A percentile compares a stretch with the other conserved stretches of the same genome.
phyloP scores from a whole-genome alignment of 2,329 filamentous ascomycete species.

The Cladophialophora yegresii region DNA sequence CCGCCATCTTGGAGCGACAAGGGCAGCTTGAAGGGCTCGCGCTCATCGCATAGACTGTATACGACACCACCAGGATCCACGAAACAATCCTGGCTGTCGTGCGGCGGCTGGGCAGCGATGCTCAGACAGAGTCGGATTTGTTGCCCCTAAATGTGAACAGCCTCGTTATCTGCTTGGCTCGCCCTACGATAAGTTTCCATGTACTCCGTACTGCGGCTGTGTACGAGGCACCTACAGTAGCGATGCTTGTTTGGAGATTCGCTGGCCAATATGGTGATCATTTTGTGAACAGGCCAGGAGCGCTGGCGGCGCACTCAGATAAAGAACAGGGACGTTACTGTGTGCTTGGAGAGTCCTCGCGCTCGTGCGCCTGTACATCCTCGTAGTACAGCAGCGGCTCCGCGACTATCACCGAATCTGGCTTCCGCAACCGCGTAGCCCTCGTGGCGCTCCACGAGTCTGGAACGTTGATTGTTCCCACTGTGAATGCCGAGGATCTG shows the following conservation, averaged over 20 bases:
- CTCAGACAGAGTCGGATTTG: background rate
- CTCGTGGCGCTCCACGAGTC: background rate
- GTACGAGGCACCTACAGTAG: no score
- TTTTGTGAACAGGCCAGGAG: background rate
- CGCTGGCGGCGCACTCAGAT: background rate
- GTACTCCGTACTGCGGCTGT: no score
- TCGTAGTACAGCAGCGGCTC: background rate
- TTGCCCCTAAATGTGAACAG: background rate
- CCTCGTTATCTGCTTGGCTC: background rate
- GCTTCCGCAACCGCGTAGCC: background rate
- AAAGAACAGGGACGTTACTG: background rate
- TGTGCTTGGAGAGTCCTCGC: no score
- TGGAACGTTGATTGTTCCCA: background rate
- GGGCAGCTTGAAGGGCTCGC: no score
- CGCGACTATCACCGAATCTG: background rate
- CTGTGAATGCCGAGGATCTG: background rate
- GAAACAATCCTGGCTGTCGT: no score
- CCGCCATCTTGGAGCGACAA: no score
- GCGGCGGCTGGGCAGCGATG: background rate
- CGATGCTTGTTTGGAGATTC: no score
- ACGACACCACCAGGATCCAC: no score
- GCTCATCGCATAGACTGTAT: no score
- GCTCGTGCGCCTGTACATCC: background rate
- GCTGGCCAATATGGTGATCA: background rate
- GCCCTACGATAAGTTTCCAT: background rate